Percentiles rank a stretch among this genome's conserved stretches.
phyloP scores from a whole-genome alignment of 2,329 filamentous ascomycete genomes.

The Pseudopyricularia cyperi region DNA sequence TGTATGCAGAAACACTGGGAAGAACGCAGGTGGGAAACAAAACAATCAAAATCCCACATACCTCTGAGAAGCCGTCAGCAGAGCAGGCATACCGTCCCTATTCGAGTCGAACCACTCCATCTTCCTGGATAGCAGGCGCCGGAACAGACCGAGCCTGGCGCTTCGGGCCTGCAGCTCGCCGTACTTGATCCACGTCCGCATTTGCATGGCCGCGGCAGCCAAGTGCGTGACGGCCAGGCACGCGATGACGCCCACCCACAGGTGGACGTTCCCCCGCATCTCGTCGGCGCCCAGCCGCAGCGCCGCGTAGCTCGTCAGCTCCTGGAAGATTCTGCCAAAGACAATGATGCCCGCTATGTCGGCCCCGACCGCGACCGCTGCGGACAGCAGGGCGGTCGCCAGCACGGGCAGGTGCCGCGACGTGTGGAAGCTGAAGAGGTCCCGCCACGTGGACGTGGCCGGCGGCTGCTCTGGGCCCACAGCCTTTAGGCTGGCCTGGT shows the following conservation, averaged over 20 bases:
- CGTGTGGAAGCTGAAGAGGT: slow-evolving; percentile 48
- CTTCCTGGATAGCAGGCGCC: slow-evolving; percentile 55
- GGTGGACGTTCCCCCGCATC: slow-evolving; percentile 42
- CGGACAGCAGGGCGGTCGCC: slow-evolving; percentile 35
- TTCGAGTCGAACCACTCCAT: slow-evolving; percentile 73
- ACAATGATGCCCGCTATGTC: slow-evolving; percentile 56
- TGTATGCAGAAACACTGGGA: not conserved
- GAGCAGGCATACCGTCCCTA: slow-evolving; percentile 56
- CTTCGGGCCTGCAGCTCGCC: slow-evolving; percentile 67
- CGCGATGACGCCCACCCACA: slow-evolving; percentile 49
- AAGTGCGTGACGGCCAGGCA: slow-evolving; percentile 46
- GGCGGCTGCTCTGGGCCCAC: not conserved
- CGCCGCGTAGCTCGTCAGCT: slow-evolving; percentile 53
- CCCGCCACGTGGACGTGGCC: not conserved
- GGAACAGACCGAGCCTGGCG: slow-evolving; percentile 53
- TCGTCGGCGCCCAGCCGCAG: slow-evolving; percentile 28
- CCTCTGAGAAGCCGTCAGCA: slow-evolving; percentile 63
- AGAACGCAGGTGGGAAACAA: not conserved
- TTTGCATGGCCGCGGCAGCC: slow-evolving; percentile 46
- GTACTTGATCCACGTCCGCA: slow-evolving; percentile 61
- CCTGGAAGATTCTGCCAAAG: slow-evolving; percentile 62
- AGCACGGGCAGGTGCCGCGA: not conserved
- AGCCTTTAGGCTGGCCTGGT: not conserved
- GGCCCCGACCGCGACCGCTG: slow-evolving; percentile 46
- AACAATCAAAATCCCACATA: slow-evolving; percentile 25